Base-by-base conservation (phyloP, 1,139 yeast species). In the Tardiomyces blankii region DNA sequence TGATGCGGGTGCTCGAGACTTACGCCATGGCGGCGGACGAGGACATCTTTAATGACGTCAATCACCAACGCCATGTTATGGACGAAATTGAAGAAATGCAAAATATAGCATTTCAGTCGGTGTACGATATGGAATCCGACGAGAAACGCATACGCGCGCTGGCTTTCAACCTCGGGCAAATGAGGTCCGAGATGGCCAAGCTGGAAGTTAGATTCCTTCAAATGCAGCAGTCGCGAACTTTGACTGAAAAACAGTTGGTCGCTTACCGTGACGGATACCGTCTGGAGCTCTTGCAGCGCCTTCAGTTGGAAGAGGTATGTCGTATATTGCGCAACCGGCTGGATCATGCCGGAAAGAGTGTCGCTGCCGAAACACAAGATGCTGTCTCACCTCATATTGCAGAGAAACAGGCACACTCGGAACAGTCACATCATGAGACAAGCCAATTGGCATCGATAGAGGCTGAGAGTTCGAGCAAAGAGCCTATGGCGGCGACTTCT, bases 241-340 rank as follows among this genome's bases (percentile, higher is more conserved):
- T 30, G 3, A 13, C 16, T 21, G 50, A 48, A 32, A 42, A 32
- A 18, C 45, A 46, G 9, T 44, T 45, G 12, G 42, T 30, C 9
- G 44, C 42, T 11, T 41, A 44, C n/a, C 25, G 42, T 13, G 42
- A 23, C 14, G 23, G 28, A 9, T 46, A 46, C 23, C 50, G 44
- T 23, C 38, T 33, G 33, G 49, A 48, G 19, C 39, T 42, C 43
- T 33, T 48, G 38, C 41, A 44, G 27, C 47, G 49, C 18, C 38
- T 46, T 30, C 46, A 48, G 45, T 38, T 48, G 13, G 49, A 48
- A 18, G 44, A 46, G 41, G 43, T 48, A 21, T 48, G 50, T 19
- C 43, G 48, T 13, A 32, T 42, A n/a, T 38, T 48, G 14, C 42
- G 35, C 35, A 30, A 30, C 16, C 5, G 35, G 16, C 35, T 30